These are phyloP conservation scores for Cladophialophora yegresii DNA, from an alignment of 2,329 filamentous ascomycete species.

Conservation along the genomic window DNA sequence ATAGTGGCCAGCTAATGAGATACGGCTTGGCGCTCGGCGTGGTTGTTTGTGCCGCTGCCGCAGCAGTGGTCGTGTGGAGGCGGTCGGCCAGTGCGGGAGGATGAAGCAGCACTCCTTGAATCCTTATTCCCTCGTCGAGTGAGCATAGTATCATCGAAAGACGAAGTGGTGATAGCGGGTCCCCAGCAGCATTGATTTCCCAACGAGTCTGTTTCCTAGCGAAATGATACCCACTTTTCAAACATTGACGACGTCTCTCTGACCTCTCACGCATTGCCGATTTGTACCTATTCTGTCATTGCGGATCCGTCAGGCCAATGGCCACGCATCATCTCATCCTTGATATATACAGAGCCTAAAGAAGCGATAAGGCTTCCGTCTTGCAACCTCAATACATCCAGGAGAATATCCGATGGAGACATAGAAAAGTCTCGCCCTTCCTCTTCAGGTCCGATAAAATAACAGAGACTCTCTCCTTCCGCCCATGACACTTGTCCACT, in stretches of 20 bases:
- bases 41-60: slow-evolving; percentile 60
- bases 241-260: background rate
- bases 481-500: background rate
- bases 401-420: background rate
- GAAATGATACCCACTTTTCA: background rate
- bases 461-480: background rate
- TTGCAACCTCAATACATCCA: background rate
- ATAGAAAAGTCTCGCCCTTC: background rate
- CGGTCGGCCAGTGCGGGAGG: slow-evolving; percentile 38
- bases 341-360: background rate
- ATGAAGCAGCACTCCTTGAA: background rate
- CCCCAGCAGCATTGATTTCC: background rate
- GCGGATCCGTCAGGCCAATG: slow-evolving; percentile 4
- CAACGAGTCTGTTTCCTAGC: background rate
- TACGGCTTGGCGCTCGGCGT: slow-evolving; percentile 84
- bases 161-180: background rate
- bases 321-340: background rate
- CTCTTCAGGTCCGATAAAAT: background rate
- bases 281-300: background rate
- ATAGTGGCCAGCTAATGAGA: slow-evolving; percentile 67
- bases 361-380: background rate
- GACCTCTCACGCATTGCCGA: background rate
- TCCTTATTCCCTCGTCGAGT: background rate
- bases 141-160: background rate
- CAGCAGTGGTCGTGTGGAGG: slow-evolving; percentile 63